These are phyloP conservation scores for Penicillium digitatum DNA, from an alignment of 2,329 filamentous ascomycete genomes.

Conservation along the genomic window DNA sequence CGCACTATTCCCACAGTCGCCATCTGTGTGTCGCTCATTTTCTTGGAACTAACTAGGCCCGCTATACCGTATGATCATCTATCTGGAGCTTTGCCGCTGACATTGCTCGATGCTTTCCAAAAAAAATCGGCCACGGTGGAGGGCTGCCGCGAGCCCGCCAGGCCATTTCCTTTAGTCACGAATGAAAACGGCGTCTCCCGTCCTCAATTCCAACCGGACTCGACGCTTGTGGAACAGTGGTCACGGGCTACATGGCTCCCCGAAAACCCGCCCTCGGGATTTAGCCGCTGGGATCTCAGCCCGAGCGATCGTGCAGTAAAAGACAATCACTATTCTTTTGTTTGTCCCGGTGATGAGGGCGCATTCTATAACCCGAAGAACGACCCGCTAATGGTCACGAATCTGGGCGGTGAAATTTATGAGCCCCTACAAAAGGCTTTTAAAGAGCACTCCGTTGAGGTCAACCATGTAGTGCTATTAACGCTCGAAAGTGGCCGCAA, in stretches of 20 bases:
- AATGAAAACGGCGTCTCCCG: neutral
- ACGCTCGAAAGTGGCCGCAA: slow-evolving; percentile 43
- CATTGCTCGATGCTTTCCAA: slow-evolving; percentile 31
- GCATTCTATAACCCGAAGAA: slow-evolving; percentile 32
- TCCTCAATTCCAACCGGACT: slow-evolving; percentile 10
- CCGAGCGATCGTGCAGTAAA: slow-evolving; percentile 15
- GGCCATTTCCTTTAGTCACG: slow-evolving; percentile 26
- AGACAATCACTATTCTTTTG: slow-evolving; percentile 17
- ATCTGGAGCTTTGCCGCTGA: slow-evolving; percentile 35
- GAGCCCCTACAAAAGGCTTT: slow-evolving; percentile 29
- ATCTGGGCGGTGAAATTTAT: slow-evolving; percentile 33
- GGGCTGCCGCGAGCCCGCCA: slow-evolving; percentile 23
- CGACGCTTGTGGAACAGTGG: slow-evolving; percentile 17
- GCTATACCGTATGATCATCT: slow-evolving; percentile 38
- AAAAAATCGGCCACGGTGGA: slow-evolving; percentile 20
- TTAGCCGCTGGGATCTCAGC: slow-evolving; percentile 29
- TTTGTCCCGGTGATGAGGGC: slow-evolving; percentile 13
- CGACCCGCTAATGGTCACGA: slow-evolving; percentile 40
- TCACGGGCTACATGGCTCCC: slow-evolving; percentile 33
- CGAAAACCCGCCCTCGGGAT: slow-evolving; percentile 26
- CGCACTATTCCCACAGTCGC: slow-evolving; percentile 17
- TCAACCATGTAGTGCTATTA: slow-evolving; percentile 40
- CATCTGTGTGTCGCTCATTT: slow-evolving; percentile 26
- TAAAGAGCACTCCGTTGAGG: slow-evolving; percentile 28
- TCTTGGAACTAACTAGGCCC: slow-evolving; percentile 30